Percentiles rank a stretch among this genome's conserved stretches.
Conservation (phyloP, 148 eudicot genomes). For the Beta vulgaris region DNA sequence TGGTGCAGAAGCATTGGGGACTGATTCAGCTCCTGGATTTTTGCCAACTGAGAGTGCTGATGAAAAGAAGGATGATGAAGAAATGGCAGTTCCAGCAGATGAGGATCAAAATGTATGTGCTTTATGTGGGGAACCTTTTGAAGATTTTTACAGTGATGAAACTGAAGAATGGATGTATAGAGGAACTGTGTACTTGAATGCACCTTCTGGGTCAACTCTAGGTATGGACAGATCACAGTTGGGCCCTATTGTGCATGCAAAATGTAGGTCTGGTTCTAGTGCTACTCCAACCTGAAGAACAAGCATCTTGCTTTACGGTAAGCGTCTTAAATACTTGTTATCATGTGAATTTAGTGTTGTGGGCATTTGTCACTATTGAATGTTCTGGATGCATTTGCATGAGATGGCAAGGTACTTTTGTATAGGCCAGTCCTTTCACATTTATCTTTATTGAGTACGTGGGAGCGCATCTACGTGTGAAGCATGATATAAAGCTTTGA, state of each 20-base stretch:
- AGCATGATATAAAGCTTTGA: background rate
- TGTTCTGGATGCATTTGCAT: background rate
- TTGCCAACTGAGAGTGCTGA: conserved; percentile 57
- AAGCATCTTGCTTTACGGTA: conserved; percentile 18
- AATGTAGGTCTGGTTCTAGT: conserved; percentile 74
- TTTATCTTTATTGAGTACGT: background rate
- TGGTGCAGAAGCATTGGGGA: conserved; percentile 81
- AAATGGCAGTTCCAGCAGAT: conserved; percentile 85
- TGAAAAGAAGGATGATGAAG: conserved; percentile 76
- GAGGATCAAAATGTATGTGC: conserved; percentile 87
- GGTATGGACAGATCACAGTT: conserved; percentile 73
- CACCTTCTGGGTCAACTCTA: conserved; percentile 46
- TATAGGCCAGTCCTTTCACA: background rate
- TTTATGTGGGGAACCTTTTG: conserved; percentile 85
- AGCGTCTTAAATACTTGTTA: background rate
- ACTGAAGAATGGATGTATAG: conserved; percentile 97
- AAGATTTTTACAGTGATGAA: conserved; percentile 86
- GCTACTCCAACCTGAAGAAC: conserved; percentile 43
- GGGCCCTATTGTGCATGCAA: conserved; percentile 95
- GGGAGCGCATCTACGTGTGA: background rate
- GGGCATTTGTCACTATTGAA: background rate
- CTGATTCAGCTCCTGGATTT: conserved; percentile 78
- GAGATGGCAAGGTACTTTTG: background rate
- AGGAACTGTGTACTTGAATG: conserved; percentile 91
- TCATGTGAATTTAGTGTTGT: background rate